Evolutionary conservation across 495 filamentous ascomycete genomes (phyloP), one percentile per base, ranked within the genome.

Genomic region (Emericellopsis terricola): DNA sequence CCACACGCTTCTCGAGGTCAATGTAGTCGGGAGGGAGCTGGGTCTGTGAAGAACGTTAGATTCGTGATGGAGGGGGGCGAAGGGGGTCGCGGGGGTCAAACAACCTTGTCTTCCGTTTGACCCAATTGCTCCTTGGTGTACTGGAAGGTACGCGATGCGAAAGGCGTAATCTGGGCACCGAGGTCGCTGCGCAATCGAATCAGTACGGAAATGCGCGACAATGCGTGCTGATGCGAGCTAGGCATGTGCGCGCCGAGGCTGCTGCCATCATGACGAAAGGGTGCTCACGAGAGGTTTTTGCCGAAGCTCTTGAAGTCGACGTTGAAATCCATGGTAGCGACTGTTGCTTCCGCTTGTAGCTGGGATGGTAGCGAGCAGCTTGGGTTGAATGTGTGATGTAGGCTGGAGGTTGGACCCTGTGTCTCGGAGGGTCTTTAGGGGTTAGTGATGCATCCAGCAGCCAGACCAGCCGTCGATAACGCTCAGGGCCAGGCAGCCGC

Each of bases 1-100:
- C 89, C 52, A 97, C 83, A 42, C 91, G 76, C 68, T 94, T 94
- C 74, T 97, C 89, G 33, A 97, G 81, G 58, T 96, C 85, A 49
- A 94, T 78, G 56, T 96, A 97, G 51, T 96, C 91, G 47, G 86
- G 75, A 13, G 91, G 91, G 18, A 96, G 83, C 57, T 97, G 76
- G 38, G 89, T 97, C 80, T 86, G 44, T 40, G 20, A 34, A 31
- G 2, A 11, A 2, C 23, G 15, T 7, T 3, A 19, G 13, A 19
- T 43, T 36, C 38, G 38, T 33, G 24, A 41, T 43, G 30, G 31
- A 43, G 18, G 43, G 20, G 26, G 10, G n/a, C 2, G 2, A 3
- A 17, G 8, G n/a, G 16, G 4, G 3, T 15, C 3, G 1, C 15
- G 11, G 26, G 19, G 33, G 11, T 20, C 59, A 34, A 46, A 85